Base-by-base conservation (phyloP, 495 filamentous ascomycete genomes). In the Achaetomiella virescens region DNA sequence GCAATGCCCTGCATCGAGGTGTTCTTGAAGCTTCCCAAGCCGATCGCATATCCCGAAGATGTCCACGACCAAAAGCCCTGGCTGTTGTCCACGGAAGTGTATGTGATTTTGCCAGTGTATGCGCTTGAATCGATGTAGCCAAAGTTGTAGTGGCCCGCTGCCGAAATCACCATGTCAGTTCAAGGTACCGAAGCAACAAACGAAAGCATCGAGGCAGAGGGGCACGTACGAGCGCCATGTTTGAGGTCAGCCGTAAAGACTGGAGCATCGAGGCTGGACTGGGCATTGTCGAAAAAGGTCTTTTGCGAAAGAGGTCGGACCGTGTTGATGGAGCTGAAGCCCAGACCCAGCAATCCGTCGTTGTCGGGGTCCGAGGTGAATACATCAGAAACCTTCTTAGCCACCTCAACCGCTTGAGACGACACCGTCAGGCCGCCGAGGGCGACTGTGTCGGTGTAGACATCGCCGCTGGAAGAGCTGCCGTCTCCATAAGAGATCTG, bases 251-350 rank as follows among this genome's bases (percentile, higher is more conserved):
- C 84, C 29, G 85, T 85, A 66, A 90, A 91, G 40, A 91, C 54
- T 0, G 83, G 84, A n/a, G 65, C 54, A 52, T 79, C 75, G 3
- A 90, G 78, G 20, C 65, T 63, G 7, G 66, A 46, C 63, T 78
- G 80, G 60, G 84, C 79, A 54, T 81, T 89, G 72, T 86, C 82
- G 69, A 90, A 90, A 70, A 84, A 91, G 12, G 87, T 91, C 48
- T 75, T 81, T 66, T 86, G 80, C n/a, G 61, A 24, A 8, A 61
- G 66, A 17, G 88, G 88, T 41, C 63, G 45, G 46, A 89, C 81
- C 0, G 81, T 84, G 75, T 91, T 92, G 71, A 91, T 78, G 38
- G 57, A 74, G 71, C 79, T 81, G 69, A 90, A 90, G 18, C 78
- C 84, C 18, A 91, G 77, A 41, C 88, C 88, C n/a, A 92, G 71